Percentiles rank a stretch among this genome's conserved stretches.
Conservation (phyloP, 2,329 filamentous ascomycete species). For the Berkeleyomyces basicola region DNA sequence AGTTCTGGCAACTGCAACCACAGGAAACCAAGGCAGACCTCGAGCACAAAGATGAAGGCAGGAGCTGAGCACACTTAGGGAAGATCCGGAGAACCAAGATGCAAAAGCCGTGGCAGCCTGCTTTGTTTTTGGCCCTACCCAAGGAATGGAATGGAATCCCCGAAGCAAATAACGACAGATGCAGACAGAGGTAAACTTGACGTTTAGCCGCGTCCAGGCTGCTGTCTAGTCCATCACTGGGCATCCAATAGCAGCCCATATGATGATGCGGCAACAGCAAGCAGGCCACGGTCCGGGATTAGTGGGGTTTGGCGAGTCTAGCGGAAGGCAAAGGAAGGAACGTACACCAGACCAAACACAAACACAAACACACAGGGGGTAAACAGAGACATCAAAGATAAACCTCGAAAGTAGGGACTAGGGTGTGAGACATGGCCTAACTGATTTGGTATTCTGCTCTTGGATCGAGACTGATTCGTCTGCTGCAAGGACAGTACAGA, state of each 20-base stretch:
- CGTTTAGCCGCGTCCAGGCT: too few relatives aligned
- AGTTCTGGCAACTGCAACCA: not conserved
- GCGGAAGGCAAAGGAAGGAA: not conserved
- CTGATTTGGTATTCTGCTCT: not conserved
- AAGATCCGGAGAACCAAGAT: too few relatives aligned
- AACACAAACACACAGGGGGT: not conserved
- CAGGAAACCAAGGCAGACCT: not conserved
- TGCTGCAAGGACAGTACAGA: too few relatives aligned
- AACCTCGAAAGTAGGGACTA: not conserved
- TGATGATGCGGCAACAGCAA: not conserved
- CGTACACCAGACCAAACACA: not conserved
- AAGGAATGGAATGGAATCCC: too few relatives aligned
- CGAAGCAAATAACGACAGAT: too few relatives aligned
- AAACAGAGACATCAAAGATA: not conserved
- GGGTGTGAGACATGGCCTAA: not conserved
- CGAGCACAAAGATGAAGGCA: not conserved
- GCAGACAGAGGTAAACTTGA: too few relatives aligned
- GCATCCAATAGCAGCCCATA: not conserved
- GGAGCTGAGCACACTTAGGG: not conserved
- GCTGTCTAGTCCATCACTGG: too few relatives aligned
- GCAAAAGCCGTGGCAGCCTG: too few relatives aligned
- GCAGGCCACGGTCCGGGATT: not conserved
- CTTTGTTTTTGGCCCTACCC: too few relatives aligned
- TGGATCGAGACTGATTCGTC: not conserved
- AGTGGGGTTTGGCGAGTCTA: slow-evolving; percentile 1